Evolutionary conservation across 495 filamentous ascomycete genomes (phyloP), one percentile per base, ranked within the genome.

Genomic region (Platismatia glauca): DNA sequence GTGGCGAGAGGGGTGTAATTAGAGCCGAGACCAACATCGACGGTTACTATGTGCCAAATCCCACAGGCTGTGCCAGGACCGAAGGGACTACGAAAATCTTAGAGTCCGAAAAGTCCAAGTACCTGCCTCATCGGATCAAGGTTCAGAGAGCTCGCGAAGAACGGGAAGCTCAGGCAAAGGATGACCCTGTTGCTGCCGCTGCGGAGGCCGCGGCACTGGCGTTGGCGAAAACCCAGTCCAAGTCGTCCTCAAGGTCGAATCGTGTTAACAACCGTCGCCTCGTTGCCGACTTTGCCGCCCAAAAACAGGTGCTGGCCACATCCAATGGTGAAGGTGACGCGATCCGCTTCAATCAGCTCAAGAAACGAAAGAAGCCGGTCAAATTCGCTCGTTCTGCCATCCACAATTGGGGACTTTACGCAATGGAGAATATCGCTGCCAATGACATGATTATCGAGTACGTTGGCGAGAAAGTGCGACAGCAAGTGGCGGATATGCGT

Each of bases 371-470:
- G 85, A 99, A 99, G 77, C 91, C 93, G 0, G 94, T 99, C 60
- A 93, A 94, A 70, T 99, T 99, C 71, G 94, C 91, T 58, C 86
- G 94, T 9, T 97, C 95, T 31, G 95, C 94, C 55, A 99, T 99
- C 68, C 94, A 99, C 74, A 96, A 96, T 70, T 99, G 94, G 94
- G 94, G 94, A 35, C 76, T 99, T 44, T 99, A 97, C 69, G 91
- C 94, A 9, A 91, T 96, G 79, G 93, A 97, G 74, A 93, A 95
- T 68, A 99, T 99, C 63, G 81, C 90, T 35, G 91, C 90, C 67
- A 95, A 96, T 71, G 94, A 99, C 73, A 97, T 99, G 91, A 99
- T 99, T 70, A 99, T 99, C 71, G 94, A 99, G 76, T 99, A 99
- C 71, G 94, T 99, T 22, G 94, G 94, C 60, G 95, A 99, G 74